Evolutionary conservation across 805 yeast genomes (phyloP), one percentile per base, ranked within the genome.

Genomic region (Candida ficus): DNA sequence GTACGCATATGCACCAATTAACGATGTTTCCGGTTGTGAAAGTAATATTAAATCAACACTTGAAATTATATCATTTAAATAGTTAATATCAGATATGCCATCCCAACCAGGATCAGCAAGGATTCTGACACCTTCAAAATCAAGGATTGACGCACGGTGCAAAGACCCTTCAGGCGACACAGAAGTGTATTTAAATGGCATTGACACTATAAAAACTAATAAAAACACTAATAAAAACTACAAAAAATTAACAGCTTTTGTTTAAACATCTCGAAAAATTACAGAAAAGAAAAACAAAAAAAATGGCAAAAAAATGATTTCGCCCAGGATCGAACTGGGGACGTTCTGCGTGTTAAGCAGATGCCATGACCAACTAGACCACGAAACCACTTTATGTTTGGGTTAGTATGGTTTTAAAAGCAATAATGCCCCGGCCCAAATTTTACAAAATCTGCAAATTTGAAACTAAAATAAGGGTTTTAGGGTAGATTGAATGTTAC

Each of bases 301-400:
- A 27, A 26, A 10, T 14, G 20, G 20, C 41, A 38, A 48, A 44
- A 44, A 29, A 47, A 41, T 89, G 96, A 88, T 83, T 87, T 81
- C 84, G 89, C 96, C 97, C 97, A 89, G 97, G 96, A 88, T 91
- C 96, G 97, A 91, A 91, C 97, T 89, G 96, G 97, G 96, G 97
- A 91, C 96, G 89, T 86, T 86, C 93, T 88, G 96, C 96, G 96
- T 89, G 97, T 90, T 88, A 90, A 87, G 96, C 96, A 89, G 93
- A 86, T 85, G 96, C 95, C 96, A 89, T 90, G 79, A 89, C 96
- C 96, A 70, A 89, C 96, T 89, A 89, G 96, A 89, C 96, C 96
- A 89, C 89, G 82, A 80, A 81, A 80, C 93, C 93, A 64, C n/a
- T n/a, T n/a, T n/a, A n/a, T n/a, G n/a, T n/a, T n/a, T n/a, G n/a